Conservation (phyloP, 2,329 filamentous ascomycete genomes). For the Trichoderma pleuroti region DNA sequence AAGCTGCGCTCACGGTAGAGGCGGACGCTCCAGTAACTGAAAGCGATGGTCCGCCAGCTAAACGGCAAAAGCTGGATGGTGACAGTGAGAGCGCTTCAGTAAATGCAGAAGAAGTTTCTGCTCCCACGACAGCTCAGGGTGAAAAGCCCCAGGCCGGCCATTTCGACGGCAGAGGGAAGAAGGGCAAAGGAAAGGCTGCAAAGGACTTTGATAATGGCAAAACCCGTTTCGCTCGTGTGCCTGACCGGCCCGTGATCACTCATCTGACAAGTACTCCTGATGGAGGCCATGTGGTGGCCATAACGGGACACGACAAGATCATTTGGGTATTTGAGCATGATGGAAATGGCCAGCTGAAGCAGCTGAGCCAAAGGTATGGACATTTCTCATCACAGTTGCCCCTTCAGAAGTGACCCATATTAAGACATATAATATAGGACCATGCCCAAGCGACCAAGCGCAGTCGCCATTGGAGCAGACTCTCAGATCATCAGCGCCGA, state of each 20-base stretch:
- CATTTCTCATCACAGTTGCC: background rate
- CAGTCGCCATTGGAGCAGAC: slow-evolving; percentile 67
- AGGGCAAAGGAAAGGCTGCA: slow-evolving; percentile 29
- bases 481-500: slow-evolving; percentile 77
- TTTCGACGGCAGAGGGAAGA: slow-evolving; percentile 27
- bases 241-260: slow-evolving; percentile 62
- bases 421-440: slow-evolving; percentile 44
- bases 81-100: slow-evolving; percentile 21
- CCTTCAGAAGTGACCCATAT: background rate
- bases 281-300: slow-evolving; percentile 66
- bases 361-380: slow-evolving; percentile 67
- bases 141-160: slow-evolving; percentile 20
- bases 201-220: slow-evolving; percentile 13
- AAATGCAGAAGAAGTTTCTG: background rate
- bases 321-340: slow-evolving; percentile 76
- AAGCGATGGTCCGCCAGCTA: slow-evolving; percentile 34
- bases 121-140: slow-evolving; percentile 3
- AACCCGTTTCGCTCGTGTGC: slow-evolving; percentile 31
- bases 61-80: slow-evolving; percentile 34
- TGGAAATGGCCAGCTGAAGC: slow-evolving; percentile 55
- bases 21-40: slow-evolving; percentile 23
- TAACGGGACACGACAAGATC: slow-evolving; percentile 89
- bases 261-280: slow-evolving; percentile 62
- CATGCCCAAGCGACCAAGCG: slow-evolving; percentile 88
- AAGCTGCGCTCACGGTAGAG: slow-evolving; percentile 15